phyloP scores from a whole-genome alignment of 2,329 filamentous ascomycete genomes.

The Colletotrichum trifolii region DNA sequence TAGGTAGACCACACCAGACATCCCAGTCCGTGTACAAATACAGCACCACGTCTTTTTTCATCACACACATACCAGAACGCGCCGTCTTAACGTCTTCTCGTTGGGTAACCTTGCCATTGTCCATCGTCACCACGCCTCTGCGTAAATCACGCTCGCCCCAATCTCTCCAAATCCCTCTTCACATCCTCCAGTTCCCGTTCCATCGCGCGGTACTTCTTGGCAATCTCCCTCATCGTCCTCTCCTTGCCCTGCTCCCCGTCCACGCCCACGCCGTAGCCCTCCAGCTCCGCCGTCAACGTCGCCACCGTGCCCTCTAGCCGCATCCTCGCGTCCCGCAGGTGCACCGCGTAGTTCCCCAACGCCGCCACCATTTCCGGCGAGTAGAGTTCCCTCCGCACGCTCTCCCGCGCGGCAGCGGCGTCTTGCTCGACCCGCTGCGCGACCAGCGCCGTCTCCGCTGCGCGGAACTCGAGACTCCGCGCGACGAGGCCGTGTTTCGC shows the following conservation, averaged over 20 bases:
- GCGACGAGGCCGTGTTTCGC: conserved; percentile 65
- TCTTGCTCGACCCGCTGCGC: conserved; percentile 56
- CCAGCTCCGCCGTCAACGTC: conserved; percentile 55
- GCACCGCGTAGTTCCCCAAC: conserved; percentile 58
- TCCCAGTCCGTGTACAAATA: conserved; percentile 34
- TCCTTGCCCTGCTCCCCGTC: conserved; percentile 54
- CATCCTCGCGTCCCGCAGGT: conserved; percentile 60
- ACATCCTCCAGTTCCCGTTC: conserved; percentile 61
- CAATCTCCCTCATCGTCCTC: conserved; percentile 64
- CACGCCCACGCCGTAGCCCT: conserved; percentile 60
- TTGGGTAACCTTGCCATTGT: too few relatives aligned
- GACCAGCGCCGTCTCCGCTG: conserved; percentile 55
- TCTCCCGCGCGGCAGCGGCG: conserved; percentile 47
- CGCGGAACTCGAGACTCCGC: conserved; percentile 62
- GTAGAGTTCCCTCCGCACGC: conserved; percentile 55
- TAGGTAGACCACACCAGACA: conserved; percentile 23
- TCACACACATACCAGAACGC: neutral
- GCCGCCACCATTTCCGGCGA: conserved; percentile 54
- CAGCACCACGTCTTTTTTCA: conserved; percentile 25
- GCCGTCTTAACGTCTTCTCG: too few relatives aligned
- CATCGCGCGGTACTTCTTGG: conserved; percentile 62
- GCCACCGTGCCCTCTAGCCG: conserved; percentile 57
- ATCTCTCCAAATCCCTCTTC: conserved; percentile 55
- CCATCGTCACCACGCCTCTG: too few relatives aligned
- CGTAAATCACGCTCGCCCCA: conserved; percentile 40